Evolutionary conservation across 2,329 filamentous ascomycete species (phyloP).

Genomic region (Basipetospora chlamydospora): DNA sequence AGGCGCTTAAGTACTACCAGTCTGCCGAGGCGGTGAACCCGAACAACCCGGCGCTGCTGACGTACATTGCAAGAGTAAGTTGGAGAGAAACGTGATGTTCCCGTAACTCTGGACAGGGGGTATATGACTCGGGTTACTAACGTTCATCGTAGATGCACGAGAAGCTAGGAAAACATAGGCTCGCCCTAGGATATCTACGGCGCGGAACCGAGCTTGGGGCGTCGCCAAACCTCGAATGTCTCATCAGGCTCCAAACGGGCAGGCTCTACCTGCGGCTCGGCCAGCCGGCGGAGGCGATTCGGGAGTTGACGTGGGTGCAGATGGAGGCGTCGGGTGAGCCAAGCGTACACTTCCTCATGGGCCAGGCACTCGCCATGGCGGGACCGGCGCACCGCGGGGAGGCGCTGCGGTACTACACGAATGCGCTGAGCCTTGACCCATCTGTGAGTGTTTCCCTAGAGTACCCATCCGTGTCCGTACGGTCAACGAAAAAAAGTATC

Average conservation of each 20-base stretch:
- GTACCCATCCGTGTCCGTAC: background rate
- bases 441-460: background rate
- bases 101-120: no score
- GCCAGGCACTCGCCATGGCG: conserved; percentile 6
- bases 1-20: conserved; percentile 9
- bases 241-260: conserved; percentile 6
- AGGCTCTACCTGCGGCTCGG: conserved; percentile 5
- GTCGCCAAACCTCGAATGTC: conserved; percentile 2
- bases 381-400: conserved; percentile 5
- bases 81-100: background rate
- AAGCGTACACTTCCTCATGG: conserved; percentile 6
- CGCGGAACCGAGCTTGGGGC: conserved; percentile 6
- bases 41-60: conserved; percentile 10
- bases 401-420: conserved; percentile 4
- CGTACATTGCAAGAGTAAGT: conserved; percentile 11
- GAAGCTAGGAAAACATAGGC: conserved; percentile 7
- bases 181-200: conserved; percentile 4
- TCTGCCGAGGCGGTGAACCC: conserved; percentile 10
- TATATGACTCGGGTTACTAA: background rate
- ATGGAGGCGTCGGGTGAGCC: conserved; percentile 6
- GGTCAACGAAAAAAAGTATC: background rate
- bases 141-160: conserved; percentile 7
- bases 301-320: conserved; percentile 5
- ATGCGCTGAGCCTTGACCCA: conserved; percentile 5
- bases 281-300: conserved; percentile 5